These are phyloP conservation scores for Mycena venus DNA, from an alignment of 768 basidiomycete species.

Conservation along the genomic window DNA sequence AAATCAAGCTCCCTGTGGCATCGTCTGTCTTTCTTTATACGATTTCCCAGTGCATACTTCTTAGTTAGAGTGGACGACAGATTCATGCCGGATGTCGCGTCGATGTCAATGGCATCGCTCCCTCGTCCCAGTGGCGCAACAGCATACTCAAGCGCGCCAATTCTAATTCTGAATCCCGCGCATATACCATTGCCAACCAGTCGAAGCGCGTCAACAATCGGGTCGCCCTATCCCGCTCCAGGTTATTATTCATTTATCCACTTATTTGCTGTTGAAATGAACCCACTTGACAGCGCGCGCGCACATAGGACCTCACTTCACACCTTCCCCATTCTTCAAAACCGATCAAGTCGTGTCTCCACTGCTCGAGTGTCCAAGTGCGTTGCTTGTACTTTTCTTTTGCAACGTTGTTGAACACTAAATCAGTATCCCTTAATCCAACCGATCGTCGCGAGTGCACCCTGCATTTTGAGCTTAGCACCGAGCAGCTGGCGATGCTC, in stretches of 20 bases:
- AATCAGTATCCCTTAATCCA: slow-evolving; percentile 59
- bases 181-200: slow-evolving; percentile 11
- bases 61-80: neutral
- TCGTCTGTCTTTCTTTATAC: slow-evolving; percentile 14
- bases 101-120: slow-evolving; percentile 2
- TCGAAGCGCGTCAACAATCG: slow-evolving; percentile 9
- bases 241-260: neutral
- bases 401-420: neutral
- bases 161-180: slow-evolving; percentile 11
- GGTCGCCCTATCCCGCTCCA: neutral
- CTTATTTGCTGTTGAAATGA: neutral
- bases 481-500: slow-evolving; percentile 51
- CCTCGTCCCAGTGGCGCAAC: neutral
- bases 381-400: too few relatives aligned
- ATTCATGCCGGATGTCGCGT: neutral
- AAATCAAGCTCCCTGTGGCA: neutral
- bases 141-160: neutral
- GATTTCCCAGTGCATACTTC: neutral
- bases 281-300: too few relatives aligned
- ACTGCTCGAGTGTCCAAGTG: slow-evolving; percentile 63
- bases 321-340: slow-evolving; percentile 65
- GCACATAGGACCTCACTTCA: slow-evolving; percentile 51
- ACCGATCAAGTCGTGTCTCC: slow-evolving; percentile 61
- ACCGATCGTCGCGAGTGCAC: slow-evolving; percentile 65
- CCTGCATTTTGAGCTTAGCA: slow-evolving; percentile 58